Percentiles rank a stretch among this genome's conserved stretches.
phyloP scores from a whole-genome alignment of 495 filamentous ascomycete genomes.

The Choiromyces venosus region DNA sequence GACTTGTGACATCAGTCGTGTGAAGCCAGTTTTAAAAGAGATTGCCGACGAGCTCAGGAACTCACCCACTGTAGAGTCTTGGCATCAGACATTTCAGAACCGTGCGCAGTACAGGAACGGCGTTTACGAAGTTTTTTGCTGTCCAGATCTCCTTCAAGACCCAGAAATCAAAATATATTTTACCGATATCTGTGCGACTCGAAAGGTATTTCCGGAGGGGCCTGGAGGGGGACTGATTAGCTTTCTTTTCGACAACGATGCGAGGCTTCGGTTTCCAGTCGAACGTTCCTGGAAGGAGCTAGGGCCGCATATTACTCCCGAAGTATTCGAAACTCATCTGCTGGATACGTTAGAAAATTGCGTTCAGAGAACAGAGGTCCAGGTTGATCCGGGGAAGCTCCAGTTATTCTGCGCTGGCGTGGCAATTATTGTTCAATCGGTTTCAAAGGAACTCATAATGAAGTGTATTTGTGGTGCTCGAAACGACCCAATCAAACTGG shows the following conservation, averaged over 20 bases:
- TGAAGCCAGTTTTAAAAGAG: constrained; percentile 31
- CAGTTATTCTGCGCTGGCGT: constrained; percentile 34
- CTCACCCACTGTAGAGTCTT: constrained; percentile 25
- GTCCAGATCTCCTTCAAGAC: constrained; percentile 28
- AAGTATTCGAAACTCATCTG: constrained; percentile 34
- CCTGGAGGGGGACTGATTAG: constrained; percentile 34
- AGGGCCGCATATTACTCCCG: constrained; percentile 26
- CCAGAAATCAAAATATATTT: constrained; percentile 22
- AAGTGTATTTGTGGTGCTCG: constrained; percentile 40
- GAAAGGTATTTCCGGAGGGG: constrained; percentile 31
- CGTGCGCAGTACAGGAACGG: constrained; percentile 22
- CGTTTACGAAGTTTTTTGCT: constrained; percentile 41
- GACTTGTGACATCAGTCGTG: constrained; percentile 37
- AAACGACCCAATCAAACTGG: constrained; percentile 41
- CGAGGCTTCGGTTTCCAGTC: constrained; percentile 26
- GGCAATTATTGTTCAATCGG: constrained; percentile 32
- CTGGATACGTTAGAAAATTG: constrained; percentile 24
- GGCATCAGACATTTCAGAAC: constrained; percentile 24
- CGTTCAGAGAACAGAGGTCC: constrained; percentile 31
- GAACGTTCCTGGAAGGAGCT: constrained; percentile 34
- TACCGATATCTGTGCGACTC: constrained; percentile 31
- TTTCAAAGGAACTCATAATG: constrained; percentile 35
- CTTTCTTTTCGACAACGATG: constrained; percentile 37
- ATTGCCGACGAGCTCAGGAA: constrained; percentile 19
- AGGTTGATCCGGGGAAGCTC: constrained; percentile 21